Percentiles rank a stretch among this genome's conserved stretches.
These are phyloP conservation scores for Glycine latifolia DNA, from an alignment of 306 rosid genomes.

Conservation along the genomic window DNA sequence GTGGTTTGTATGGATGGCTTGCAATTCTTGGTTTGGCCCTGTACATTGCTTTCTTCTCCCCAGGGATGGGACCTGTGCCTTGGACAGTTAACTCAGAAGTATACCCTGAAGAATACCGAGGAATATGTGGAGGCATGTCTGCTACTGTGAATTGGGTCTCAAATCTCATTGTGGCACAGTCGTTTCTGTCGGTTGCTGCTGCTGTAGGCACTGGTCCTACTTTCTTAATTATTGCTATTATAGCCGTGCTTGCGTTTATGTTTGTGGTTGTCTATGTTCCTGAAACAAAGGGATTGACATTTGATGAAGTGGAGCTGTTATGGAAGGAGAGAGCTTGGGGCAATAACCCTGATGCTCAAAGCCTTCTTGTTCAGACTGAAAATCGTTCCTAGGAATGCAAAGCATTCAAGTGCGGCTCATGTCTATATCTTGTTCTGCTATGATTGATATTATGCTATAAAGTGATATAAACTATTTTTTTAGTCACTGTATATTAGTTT, in stretches of 20 bases:
- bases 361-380: slow-evolving; percentile 58
- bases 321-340: slow-evolving; percentile 93
- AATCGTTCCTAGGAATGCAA: slow-evolving; percentile 32
- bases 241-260: slow-evolving; percentile 67
- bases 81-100: slow-evolving; percentile 96
- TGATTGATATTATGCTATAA: too few relatives aligned
- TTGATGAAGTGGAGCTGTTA: slow-evolving; percentile 86
- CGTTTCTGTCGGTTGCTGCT: slow-evolving; percentile 77
- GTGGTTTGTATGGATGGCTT: slow-evolving; percentile 66
- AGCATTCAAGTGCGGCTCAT: background rate
- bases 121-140: slow-evolving; percentile 92
- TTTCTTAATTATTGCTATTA: slow-evolving; percentile 73
- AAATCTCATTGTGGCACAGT: slow-evolving; percentile 77
- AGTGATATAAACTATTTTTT: background rate
- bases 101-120: slow-evolving; percentile 85
- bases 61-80: slow-evolving; percentile 97
- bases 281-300: slow-evolving; percentile 89
- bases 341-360: slow-evolving; percentile 51
- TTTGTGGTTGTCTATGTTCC: slow-evolving; percentile 74
- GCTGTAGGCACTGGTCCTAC: slow-evolving; percentile 77
- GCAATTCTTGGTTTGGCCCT: slow-evolving; percentile 77
- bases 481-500: background rate
- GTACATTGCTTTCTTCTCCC: slow-evolving; percentile 79
- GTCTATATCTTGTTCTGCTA: too few relatives aligned
- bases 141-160: slow-evolving; percentile 94